A percentile compares a stretch with the other conserved stretches of the same genome.
Conservation (phyloP, 2,329 filamentous ascomycete genomes). For the Pyrenophora tritici-repentis region DNA sequence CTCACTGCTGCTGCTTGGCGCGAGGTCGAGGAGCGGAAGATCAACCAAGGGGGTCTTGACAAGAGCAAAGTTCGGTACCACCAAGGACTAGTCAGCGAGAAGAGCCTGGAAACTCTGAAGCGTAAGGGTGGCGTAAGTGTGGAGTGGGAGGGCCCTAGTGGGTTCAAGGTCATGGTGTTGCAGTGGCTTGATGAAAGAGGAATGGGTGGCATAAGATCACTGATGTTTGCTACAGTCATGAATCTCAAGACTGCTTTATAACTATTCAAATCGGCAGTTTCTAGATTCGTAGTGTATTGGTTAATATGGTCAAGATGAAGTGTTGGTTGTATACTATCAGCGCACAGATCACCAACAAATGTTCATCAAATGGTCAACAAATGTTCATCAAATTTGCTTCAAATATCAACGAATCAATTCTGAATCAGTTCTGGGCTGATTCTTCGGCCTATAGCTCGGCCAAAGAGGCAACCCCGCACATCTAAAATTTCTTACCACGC, state of each 20-base stretch:
- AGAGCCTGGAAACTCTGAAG: conserved; percentile 65
- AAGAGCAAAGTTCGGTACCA: conserved; percentile 36
- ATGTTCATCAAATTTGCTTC: too few species aligned
- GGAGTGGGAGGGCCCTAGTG: conserved; percentile 74
- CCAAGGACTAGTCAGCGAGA: conserved; percentile 67
- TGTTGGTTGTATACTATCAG: too few species aligned
- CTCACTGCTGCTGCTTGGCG: conserved; percentile 55
- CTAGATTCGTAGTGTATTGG: not conserved
- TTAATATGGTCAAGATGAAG: too few species aligned
- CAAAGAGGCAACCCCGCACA: too few species aligned
- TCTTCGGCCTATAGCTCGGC: too few species aligned
- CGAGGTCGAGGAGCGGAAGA: conserved; percentile 53
- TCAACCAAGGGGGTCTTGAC: conserved; percentile 31
- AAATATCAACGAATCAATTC: too few species aligned
- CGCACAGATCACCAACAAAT: too few species aligned
- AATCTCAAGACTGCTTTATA: conserved; percentile 58
- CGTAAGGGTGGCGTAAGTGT: conserved; percentile 68
- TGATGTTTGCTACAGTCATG: conserved; percentile 84
- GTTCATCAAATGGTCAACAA: too few species aligned
- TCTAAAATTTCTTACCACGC: too few species aligned
- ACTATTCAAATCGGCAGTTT: not conserved
- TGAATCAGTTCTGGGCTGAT: too few species aligned
- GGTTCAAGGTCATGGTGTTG: conserved; percentile 75
- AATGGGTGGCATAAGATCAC: conserved; percentile 66
- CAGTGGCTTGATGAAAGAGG: conserved; percentile 68